Base-by-base conservation (phyloP, 306 rosid genomes). In the Cicer cuneatum region DNA sequence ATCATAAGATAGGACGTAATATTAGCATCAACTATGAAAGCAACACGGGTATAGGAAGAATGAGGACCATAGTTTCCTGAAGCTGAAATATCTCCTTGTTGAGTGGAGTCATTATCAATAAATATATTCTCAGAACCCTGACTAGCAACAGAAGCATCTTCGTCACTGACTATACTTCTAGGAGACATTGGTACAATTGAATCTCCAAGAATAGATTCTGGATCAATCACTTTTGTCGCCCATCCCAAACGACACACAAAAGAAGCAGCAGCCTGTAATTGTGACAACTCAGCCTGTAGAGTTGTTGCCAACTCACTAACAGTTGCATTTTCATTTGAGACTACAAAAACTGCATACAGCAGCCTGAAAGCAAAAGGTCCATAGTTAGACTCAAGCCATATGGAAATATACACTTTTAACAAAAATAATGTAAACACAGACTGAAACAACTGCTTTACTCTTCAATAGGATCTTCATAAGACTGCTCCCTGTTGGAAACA, bases 401-500 rank as follows among this genome's bases (percentile, higher is more conserved):
- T 49, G 53, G 67, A 69, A 66, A 73, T 38, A 70, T 60, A 75
- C 49, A 61, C 24, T 68, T 46, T 4, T 35, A 77, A 78, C 52
- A 77, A 78, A 67, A 14, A 45, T 48, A 19, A 73, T 49, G 67
- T 51, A 57, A 80, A 71, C 49, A 29, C 11, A 61, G 41, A 66
- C 46, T 65, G 57, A 87, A 80, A 84, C 24, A 80, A 74, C 77
- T 78, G 77, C 83, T 88, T 88, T 89, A 93, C 98, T 93, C 98
- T 90, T 93, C 98, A 75, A 91, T 93, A 68, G 98, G 98, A 86
- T 93, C 97, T 87, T 93, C 98, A 51, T 90, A 91, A 29, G 97
- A 91, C 83, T 91, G 98, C 93, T 93, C 98, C 86, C 96, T 85
- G 90, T 93, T 93, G 69, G 97, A 93, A 84, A 93, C 96, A 91